Percentiles rank a stretch among this genome's conserved stretches.
phyloP scores from a whole-genome alignment of 139 green algal species.

The Diplosphaera chodatii region DNA sequence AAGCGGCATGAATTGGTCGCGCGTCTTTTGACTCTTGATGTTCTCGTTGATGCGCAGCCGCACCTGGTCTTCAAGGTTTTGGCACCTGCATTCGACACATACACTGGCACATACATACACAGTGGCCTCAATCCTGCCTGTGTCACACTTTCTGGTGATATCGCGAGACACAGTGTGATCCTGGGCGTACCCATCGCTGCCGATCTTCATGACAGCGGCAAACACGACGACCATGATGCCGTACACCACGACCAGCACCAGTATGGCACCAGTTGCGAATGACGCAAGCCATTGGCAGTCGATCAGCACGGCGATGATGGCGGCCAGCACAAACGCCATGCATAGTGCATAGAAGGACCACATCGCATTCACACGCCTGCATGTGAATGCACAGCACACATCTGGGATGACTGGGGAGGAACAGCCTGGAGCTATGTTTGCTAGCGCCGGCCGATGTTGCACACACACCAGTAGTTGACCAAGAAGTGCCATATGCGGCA shows the following conservation, averaged over 20 bases:
- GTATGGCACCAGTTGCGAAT: background rate
- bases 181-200: background rate
- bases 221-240: background rate
- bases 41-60: background rate
- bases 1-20: background rate
- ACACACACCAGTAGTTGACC: too few relatives aligned
- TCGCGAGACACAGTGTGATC: too few relatives aligned
- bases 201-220: background rate
- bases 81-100: background rate
- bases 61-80: background rate
- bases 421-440: too few relatives aligned
- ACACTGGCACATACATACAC: too few relatives aligned
- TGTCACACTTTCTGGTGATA: too few relatives aligned
- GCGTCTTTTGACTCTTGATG: background rate
- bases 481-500: too few relatives aligned
- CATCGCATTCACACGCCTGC: background rate
- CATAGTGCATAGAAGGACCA: background rate
- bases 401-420: too few relatives aligned
- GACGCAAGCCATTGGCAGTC: background rate
- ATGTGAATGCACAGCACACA: too few relatives aligned
- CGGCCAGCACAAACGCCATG: background rate
- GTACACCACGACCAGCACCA: background rate
- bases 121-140: too few relatives aligned
- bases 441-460: too few relatives aligned
- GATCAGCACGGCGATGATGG: background rate